phyloP scores from a whole-genome alignment of 257 asterid species.

The Lavandula angustifolia region DNA sequence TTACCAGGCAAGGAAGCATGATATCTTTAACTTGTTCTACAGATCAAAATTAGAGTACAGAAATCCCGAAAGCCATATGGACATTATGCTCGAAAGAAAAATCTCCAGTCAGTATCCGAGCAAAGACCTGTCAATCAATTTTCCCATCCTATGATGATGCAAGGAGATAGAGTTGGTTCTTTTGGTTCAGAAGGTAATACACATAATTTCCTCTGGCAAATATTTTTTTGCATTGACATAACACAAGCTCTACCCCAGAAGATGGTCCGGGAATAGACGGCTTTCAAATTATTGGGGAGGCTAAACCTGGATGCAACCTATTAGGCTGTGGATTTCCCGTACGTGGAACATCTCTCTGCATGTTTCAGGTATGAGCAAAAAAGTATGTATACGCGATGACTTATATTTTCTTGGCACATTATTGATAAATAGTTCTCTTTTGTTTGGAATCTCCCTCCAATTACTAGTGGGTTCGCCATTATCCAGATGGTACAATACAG shows the following conservation, averaged over 20 bases:
- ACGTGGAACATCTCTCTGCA: constrained; percentile 96
- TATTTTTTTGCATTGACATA: constrained; percentile 29
- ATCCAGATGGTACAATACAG: constrained; percentile 97
- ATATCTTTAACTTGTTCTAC: constrained; percentile 9
- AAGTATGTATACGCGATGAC: constrained; percentile 10
- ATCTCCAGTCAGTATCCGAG: constrained; percentile 44
- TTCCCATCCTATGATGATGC: constrained; percentile 47
- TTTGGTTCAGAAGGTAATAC: constrained; percentile 69
- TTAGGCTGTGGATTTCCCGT: constrained; percentile 94
- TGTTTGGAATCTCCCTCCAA: constrained; percentile 30
- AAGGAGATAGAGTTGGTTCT: constrained; percentile 56
- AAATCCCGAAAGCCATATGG: constrained; percentile 52
- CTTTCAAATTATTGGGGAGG: constrained; percentile 93
- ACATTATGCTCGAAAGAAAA: constrained; percentile 56
- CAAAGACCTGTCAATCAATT: constrained; percentile 50
- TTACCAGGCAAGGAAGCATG: too few relatives aligned
- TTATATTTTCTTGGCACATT: constrained; percentile 8
- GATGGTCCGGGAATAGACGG: constrained; percentile 91
- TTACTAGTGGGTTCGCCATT: constrained; percentile 96
- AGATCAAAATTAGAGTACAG: constrained; percentile 48
- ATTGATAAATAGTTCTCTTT: constrained; percentile 23
- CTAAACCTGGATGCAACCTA: constrained; percentile 89
- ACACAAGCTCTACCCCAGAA: constrained; percentile 43
- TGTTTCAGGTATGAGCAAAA: constrained; percentile 79
- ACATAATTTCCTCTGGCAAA: constrained; percentile 19